These are phyloP conservation scores for Cercospora sojina DNA, from an alignment of 2,329 filamentous ascomycete genomes.

Conservation along the genomic window DNA sequence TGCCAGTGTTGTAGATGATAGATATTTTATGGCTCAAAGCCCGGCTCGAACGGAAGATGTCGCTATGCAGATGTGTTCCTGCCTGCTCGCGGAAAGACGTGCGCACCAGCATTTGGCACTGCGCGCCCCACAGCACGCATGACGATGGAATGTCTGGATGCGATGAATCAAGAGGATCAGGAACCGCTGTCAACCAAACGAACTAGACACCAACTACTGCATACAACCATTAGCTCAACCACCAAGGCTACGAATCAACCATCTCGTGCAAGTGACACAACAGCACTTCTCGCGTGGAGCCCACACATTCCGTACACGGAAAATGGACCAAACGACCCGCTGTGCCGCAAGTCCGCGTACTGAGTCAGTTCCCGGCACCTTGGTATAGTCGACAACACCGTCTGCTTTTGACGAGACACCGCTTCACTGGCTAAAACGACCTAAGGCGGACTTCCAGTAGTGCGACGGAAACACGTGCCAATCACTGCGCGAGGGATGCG, in stretches of 20 bases:
- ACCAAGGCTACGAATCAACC: slow-evolving; percentile 8
- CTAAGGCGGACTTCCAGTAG: slow-evolving; percentile 9
- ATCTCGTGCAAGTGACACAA: neutral
- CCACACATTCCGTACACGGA: slow-evolving; percentile 1
- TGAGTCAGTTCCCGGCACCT: neutral
- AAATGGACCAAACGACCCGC: neutral
- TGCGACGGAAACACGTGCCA: slow-evolving; percentile 1
- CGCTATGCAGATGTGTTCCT: neutral
- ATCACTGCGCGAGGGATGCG: neutral
- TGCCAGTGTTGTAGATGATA: neutral
- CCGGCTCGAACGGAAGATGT: neutral
- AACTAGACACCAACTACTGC: slow-evolving; percentile 14
- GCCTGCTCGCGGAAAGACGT: neutral
- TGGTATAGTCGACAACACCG: slow-evolving; percentile 1
- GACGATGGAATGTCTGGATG: neutral
- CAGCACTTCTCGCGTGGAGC: slow-evolving; percentile 1
- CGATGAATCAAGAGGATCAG: neutral
- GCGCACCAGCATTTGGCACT: neutral
- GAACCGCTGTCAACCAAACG: slow-evolving; percentile 5
- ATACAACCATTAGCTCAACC: slow-evolving; percentile 9
- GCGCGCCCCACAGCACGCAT: neutral
- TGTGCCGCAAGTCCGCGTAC: neutral
- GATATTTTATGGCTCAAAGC: neutral
- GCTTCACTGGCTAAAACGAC: slow-evolving; percentile 8
- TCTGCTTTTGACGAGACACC: slow-evolving; percentile 7